Conservation (phyloP, 1,284 basidiomycete species). For the Gymnopus androsaceus region DNA sequence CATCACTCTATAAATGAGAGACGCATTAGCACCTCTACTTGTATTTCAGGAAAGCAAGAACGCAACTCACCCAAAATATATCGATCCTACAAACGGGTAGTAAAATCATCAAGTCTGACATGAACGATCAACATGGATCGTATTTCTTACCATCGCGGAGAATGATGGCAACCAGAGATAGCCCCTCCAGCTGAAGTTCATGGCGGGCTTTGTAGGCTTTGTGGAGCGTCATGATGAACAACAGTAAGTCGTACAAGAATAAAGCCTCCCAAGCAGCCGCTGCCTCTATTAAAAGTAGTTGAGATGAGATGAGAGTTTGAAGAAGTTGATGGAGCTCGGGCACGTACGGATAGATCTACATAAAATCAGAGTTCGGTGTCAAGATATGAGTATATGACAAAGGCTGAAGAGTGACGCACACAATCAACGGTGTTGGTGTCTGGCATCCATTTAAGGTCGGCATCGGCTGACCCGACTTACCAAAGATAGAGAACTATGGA, state of each 20-base stretch:
- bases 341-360: conserved; percentile 6
- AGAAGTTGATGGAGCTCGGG: too few relatives aligned
- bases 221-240: conserved; percentile 9
- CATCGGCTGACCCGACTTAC: conserved; percentile 1
- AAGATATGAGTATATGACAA: too few relatives aligned
- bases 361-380: neutral
- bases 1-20: conserved; percentile 11
- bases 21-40: neutral
- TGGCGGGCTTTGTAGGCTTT: conserved; percentile 11
- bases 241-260: conserved; percentile 14
- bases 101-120: neutral
- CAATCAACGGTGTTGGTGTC: conserved; percentile 1
- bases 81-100: conserved; percentile 10
- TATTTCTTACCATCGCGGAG: conserved; percentile 13
- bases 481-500: conserved; percentile 14
- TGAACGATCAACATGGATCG: neutral
- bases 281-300: conserved; percentile 1
- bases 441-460: conserved; percentile 7
- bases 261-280: conserved; percentile 13
- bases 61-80: conserved; percentile 15
- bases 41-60: too few relatives aligned
- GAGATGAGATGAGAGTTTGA: too few relatives aligned
- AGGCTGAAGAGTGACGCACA: neutral
- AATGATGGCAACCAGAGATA: conserved; percentile 10
- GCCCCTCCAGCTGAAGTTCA: neutral